Base-by-base conservation (phyloP, 2,329 filamentous ascomycete genomes). In the Diaporthe vaccinii region DNA sequence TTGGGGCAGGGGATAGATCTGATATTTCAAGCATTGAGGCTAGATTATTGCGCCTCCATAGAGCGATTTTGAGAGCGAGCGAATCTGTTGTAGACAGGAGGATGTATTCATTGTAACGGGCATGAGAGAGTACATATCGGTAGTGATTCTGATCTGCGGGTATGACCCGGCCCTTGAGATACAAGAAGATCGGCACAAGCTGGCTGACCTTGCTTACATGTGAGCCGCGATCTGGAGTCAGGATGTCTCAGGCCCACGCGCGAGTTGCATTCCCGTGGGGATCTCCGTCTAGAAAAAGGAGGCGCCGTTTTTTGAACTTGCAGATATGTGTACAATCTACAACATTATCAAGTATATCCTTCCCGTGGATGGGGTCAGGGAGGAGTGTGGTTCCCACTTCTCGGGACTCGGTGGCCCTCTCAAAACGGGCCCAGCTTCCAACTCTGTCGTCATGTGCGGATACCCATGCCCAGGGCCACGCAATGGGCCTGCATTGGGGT, bases 371-470 rank as follows among this genome's bases (percentile, higher is more conserved):
- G 55, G 58, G 46, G 49, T 39, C 41, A 51, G 22, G 22, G 61
- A 69, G 53, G 20, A 44, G 59, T 22, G 53, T 53, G 62, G 75
- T 75, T 75, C 36, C 75, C 73, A 75, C 75, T 74, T 72, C 59
- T 65, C 73, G 69, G 75, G 36, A 69, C 39, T 72, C 73, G 73
- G 73, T 61, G 61, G 28, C 73, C 75, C 55, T 55, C 71, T 25
- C 46, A 39, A 65, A 59, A 41, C 22, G 71, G 69, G 73, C 46
- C 73, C 69, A 49, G 59, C 75, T 75, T 73, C 61, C 75, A 72
- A 71, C 36, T 65, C 31, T 69, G 70, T 65, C 74, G 75, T 73
- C 71, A 73, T 73, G 58, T n/a, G 71, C 71, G 71, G 71, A 59
- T 49, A 65, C 34, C 22, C 5, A n/a, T 68, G 62, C 62, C 31